Evolutionary conservation across 2,329 filamentous ascomycete species (phyloP).

Genomic region (Pestalotiopsis sp.): DNA sequence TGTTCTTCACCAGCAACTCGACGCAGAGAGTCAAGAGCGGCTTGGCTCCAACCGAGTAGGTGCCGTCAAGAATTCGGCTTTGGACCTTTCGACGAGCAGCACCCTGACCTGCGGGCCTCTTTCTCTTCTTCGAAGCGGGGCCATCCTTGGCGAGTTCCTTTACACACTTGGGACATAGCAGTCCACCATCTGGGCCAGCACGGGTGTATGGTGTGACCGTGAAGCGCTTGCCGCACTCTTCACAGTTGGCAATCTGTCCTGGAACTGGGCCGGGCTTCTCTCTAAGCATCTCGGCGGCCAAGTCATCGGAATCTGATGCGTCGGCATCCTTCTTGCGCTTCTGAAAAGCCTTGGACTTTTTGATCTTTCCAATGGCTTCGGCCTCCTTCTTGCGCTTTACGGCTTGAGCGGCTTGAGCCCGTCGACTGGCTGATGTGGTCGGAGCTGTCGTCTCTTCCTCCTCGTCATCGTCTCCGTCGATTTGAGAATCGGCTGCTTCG

Average conservation of each 20-base stretch:
- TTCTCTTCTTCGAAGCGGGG: conserved; percentile 59
- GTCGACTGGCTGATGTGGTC: conserved; percentile 13
- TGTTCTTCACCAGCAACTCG: conserved; percentile 64
- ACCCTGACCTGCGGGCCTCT: conserved; percentile 51
- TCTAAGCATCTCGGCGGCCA: conserved; percentile 52
- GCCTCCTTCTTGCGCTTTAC: conserved; percentile 55
- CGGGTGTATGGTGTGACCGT: conserved; percentile 91
- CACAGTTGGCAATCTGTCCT: conserved; percentile 88
- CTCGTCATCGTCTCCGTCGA: conserved; percentile 17
- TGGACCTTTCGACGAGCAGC: conserved; percentile 75
- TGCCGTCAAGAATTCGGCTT: conserved; percentile 83
- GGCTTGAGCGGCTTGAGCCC: background rate
- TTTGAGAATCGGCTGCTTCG: conserved; percentile 11
- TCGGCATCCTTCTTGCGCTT: conserved; percentile 47
- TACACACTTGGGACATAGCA: conserved; percentile 84
- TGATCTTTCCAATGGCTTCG: conserved; percentile 62
- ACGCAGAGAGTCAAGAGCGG: conserved; percentile 66
- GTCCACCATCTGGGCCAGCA: conserved; percentile 77
- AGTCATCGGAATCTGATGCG: conserved; percentile 48
- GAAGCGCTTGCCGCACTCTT: conserved; percentile 82
- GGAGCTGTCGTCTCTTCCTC: conserved; percentile 16
- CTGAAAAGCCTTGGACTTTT: conserved; percentile 61
- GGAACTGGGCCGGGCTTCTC: conserved; percentile 61
- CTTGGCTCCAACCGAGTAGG: conserved; percentile 67
- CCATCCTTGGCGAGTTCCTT: conserved; percentile 71